phyloP scores from a whole-genome alignment of 306 rosid genomes.

The Rubus parviflorus region DNA sequence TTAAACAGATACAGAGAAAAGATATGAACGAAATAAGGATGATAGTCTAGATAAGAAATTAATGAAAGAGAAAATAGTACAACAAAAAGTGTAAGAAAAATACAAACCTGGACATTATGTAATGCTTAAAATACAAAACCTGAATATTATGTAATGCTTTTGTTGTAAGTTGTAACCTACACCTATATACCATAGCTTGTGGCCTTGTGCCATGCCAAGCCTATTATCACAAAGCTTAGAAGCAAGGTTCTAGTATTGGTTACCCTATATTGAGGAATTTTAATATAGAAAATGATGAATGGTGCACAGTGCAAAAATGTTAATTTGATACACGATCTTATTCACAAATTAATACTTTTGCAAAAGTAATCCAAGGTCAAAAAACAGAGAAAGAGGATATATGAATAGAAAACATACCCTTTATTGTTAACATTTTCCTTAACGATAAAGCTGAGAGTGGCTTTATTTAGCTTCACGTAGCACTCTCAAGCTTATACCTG shows the following conservation, averaged over 20 bases:
- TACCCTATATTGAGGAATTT: background rate
- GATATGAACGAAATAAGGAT: background rate
- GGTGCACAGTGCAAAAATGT: background rate
- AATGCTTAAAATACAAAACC: background rate
- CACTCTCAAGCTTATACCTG: background rate
- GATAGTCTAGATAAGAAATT: background rate
- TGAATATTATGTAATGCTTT: background rate
- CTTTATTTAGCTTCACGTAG: background rate
- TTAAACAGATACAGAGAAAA: background rate
- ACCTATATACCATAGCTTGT: background rate
- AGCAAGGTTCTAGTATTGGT: background rate
- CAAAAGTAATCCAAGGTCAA: background rate
- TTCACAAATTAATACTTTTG: background rate
- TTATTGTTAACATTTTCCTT: background rate
- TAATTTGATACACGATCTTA: background rate
- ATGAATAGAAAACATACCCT: background rate
- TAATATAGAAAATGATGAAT: background rate
- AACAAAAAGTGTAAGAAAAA: background rate
- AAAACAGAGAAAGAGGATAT: background rate
- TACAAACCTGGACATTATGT: too few relatives aligned
- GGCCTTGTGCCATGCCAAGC: too few relatives aligned
- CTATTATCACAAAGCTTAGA: background rate
- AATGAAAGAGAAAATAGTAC: background rate
- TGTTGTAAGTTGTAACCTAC: background rate
- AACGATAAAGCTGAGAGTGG: background rate